A percentile compares a stretch with the other conserved stretches of the same genome.
These are phyloP conservation scores for Alternaria atra DNA, from an alignment of 2,329 filamentous ascomycete genomes.

Conservation along the genomic window DNA sequence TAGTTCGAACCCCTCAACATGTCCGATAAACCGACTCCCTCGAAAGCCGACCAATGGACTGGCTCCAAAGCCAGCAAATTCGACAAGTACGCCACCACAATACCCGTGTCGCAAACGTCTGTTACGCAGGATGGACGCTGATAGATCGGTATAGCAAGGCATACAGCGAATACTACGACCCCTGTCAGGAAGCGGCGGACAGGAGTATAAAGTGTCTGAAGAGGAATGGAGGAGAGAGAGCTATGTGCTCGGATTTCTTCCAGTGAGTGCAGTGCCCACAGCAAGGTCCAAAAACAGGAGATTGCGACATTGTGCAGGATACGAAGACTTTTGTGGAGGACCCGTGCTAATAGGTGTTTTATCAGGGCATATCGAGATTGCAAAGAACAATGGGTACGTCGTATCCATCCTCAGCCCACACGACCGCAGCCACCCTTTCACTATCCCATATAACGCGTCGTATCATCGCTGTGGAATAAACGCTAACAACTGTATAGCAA, in stretches of 20 bases:
- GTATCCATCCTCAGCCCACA: neutral
- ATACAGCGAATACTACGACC: slow-evolving; percentile 90
- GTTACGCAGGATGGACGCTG: slow-evolving; percentile 11
- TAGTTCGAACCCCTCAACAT: neutral
- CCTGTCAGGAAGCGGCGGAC: slow-evolving; percentile 90
- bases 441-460: neutral
- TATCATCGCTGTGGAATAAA: neutral
- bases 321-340: neutral
- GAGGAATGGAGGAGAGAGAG: slow-evolving; percentile 83
- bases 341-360: neutral
- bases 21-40: slow-evolving; percentile 18
- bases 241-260: slow-evolving; percentile 96
- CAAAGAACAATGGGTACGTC: slow-evolving; percentile 89
- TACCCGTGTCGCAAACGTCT: neutral
- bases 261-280: slow-evolving; percentile 65
- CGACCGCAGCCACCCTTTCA: neutral
- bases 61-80: slow-evolving; percentile 49
- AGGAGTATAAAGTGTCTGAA: slow-evolving; percentile 87
- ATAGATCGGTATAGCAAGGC: slow-evolving; percentile 71
- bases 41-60: slow-evolving; percentile 34
- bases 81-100: slow-evolving; percentile 46
- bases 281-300: neutral
- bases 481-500: slow-evolving; percentile 25
- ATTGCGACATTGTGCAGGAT: neutral
- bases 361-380: slow-evolving; percentile 88